phyloP scores from a whole-genome alignment of 202 grass and related monocot species.

The Setaria viridis region DNA sequence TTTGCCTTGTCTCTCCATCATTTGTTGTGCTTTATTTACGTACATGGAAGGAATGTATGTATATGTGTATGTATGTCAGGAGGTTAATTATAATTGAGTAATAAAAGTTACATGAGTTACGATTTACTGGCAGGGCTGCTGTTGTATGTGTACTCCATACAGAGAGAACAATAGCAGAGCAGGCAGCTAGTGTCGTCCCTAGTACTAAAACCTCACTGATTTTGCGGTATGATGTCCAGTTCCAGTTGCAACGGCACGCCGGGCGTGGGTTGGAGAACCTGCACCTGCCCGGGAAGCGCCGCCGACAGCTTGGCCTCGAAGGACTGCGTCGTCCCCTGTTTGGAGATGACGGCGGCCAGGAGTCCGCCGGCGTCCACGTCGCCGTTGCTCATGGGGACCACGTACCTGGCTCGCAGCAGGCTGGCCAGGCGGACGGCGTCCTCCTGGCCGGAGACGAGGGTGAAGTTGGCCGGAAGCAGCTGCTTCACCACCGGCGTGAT shows the following conservation, averaged over 20 bases:
- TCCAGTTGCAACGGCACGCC: conserved; percentile 64
- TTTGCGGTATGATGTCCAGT: conserved; percentile 4
- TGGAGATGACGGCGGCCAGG: conserved; percentile 52
- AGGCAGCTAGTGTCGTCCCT: too few relatives aligned
- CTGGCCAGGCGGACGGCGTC: conserved; percentile 77
- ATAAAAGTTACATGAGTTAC: conserved; percentile 32
- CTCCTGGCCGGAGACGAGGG: conserved; percentile 92
- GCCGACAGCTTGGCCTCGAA: conserved; percentile 73
- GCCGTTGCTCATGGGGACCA: conserved; percentile 94
- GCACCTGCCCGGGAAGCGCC: conserved; percentile 59
- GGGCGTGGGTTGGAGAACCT: conserved; percentile 67
- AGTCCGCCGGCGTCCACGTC: conserved; percentile 75
- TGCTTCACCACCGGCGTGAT: conserved; percentile 89
- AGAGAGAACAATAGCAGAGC: too few relatives aligned
- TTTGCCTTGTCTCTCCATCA: conserved; percentile 7
- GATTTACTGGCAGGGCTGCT: not conserved
- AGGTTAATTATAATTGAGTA: conserved; percentile 6
- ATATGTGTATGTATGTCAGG: not conserved
- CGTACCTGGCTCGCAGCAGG: conserved; percentile 67
- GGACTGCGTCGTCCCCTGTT: conserved; percentile 61
- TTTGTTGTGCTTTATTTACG: conserved; percentile 4
- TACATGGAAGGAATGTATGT: not conserved
- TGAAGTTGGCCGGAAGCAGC: conserved; percentile 76
- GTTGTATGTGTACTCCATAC: too few relatives aligned
- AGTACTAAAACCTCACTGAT: too few relatives aligned